Evolutionary conservation across 176 grass and related monocot genomes (phyloP), one percentile per base, ranked within the genome.

Genomic region (Alopecurus myosuroides): DNA sequence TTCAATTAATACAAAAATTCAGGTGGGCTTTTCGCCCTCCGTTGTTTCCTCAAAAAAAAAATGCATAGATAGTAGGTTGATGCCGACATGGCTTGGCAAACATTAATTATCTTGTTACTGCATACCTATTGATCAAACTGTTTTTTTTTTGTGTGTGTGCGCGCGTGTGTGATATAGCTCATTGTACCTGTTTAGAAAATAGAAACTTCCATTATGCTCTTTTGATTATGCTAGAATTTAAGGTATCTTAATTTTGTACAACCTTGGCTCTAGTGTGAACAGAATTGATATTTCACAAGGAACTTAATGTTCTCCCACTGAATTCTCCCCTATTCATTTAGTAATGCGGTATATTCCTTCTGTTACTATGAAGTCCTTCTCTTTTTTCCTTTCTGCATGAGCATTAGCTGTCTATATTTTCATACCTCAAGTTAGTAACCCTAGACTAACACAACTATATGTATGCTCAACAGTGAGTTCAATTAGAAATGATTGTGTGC

Each of bases 401-500:
- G 25, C 77, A 48, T 22, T 48, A 63, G 18, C 4, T 28, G 15
- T n/a, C 28, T 49, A 53, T 36, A 80, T 80, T 44, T 65, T 19
- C 52, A 28, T 78, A 41, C 36, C 36, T n/a, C 30, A 76, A 34
- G 15, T 10, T 48, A 22, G 45, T 52, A 26, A 52, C 22, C 9
- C 73, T 76, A 76, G 28, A 76, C 29, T 78, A 41, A 42, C 52
- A 60, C 22, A 61, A 39, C 35, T 78, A 42, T 78, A 25, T 78
- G 58, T 62, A 41, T 49, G 28, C n/a, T 62, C 60, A 62, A 15
- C 55, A 62, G 53, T 19, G 44, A n/a, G 60, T 37, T 56, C 44
- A 69, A 51, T 7, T 69, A 19, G 48, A 20, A 68, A 81, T 4
- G 19, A 68, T 18, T 12, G 29, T 11, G 26, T 10, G 34, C 26